Evolutionary conservation across 306 rosid genomes (phyloP), one percentile per base, ranked within the genome.

Genomic region (Corylus avellana): DNA sequence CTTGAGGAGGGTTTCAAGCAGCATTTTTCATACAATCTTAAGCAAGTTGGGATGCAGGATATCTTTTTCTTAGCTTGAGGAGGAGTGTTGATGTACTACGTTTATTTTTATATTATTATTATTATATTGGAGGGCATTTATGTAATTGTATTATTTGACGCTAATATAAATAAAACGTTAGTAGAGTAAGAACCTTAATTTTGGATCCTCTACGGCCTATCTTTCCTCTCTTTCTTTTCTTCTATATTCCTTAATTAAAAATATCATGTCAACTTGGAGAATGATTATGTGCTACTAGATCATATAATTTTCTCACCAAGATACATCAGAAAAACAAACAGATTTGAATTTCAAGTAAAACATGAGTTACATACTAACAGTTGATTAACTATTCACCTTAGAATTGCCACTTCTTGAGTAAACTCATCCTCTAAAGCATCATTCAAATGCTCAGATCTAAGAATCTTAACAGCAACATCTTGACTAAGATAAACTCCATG

Each of bases 401-500:
- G 81, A 88, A 96, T 96, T 75, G 89, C 92, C 75, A 93, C 94
- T 90, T 96, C 99, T 75, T 96, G 99, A 81, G 95, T 85, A 90
- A 96, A 96, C 75, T 96, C 99, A 78, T 89, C 97, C 88, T 93
- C 98, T 73, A 82, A 82, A 84, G 95, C 89, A 74, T 88, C 90
- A 80, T 87, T 93, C 77, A 96, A 79, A 85, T 96, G 97, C 79
- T 91, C 99, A 75, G 90, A 89, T 87, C 90, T 87, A 72, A 96
- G 81, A 85, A 96, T 93, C 90, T 96, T 96, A 83, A 96, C 93
- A 69, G 99, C 99, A 79, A 96, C 98, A 86, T 93, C 97, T 87
- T 96, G 90, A 77, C 96, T 94, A 64, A 90, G 85, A 88, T 91
- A 93, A 72, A 91, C 83, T 85, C 99, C 99, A 68, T 50, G 96